phyloP scores from a whole-genome alignment of 805 yeast genomes.

The Helenozyma rhizophorensis region DNA sequence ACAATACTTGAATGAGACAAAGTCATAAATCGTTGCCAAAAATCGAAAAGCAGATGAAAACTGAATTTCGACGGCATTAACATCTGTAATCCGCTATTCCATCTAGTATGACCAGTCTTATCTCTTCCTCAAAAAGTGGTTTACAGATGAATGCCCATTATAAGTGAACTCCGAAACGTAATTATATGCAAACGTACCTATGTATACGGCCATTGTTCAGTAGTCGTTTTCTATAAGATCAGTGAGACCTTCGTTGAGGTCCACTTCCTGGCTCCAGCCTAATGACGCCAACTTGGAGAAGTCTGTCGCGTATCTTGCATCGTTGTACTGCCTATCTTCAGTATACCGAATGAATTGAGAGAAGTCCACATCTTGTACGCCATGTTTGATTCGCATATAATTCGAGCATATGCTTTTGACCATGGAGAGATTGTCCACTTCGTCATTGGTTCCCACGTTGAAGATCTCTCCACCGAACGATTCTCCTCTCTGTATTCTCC shows the following conservation, averaged over 20 bases:
- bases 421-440: constrained; percentile 15
- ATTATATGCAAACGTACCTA: too few relatives aligned
- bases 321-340: constrained; percentile 32
- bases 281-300: constrained; percentile 18
- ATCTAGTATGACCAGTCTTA: too few relatives aligned
- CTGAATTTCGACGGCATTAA: too few relatives aligned
- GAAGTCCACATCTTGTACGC: constrained; percentile 1
- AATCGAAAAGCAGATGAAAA: too few relatives aligned
- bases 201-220: too few relatives aligned
- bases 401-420: constrained; percentile 17
- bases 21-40: too few relatives aligned
- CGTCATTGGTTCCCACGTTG: constrained; percentile 16
- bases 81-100: too few relatives aligned
- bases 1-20: too few relatives aligned
- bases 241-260: constrained; percentile 19
- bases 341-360: constrained; percentile 18
- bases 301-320: constrained; percentile 23
- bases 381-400: constrained; percentile 7
- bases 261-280: constrained; percentile 29
- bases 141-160: too few relatives aligned
- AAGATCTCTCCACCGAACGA: constrained; percentile 17
- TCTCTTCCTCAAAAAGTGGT: too few relatives aligned
- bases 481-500: constrained; percentile 6
- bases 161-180: too few relatives aligned
- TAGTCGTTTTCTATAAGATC: constrained; percentile 4